Evolutionary conservation across 2,329 filamentous ascomycete genomes (phyloP), one percentile per base, ranked within the genome.

Genomic region (Monosporascus sp.): DNA sequence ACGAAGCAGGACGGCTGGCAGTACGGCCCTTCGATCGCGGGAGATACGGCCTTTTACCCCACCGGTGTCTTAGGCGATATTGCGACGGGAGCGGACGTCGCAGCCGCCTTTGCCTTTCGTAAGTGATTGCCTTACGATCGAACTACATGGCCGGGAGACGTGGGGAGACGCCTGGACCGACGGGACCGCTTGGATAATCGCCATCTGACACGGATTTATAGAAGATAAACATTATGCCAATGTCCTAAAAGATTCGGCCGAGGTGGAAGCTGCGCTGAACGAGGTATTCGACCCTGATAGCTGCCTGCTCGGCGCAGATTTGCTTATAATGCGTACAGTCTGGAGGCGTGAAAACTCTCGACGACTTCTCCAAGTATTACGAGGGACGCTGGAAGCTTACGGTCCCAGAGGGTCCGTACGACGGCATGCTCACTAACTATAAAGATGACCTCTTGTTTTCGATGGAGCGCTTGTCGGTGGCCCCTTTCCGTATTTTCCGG

Each of bases 401-500:
- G 1, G 61, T 72, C 5, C 71, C 74, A 0, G 59, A 57, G 9
- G 72, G 73, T 2, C 58, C 66, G 2, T 59, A 60, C 43, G 60
- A 64, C 31, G 70, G 76, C 14, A 67, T 73, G 9, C 58, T 73
- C 8, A 64, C 69, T 25, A 78, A 79, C 53, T 75, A 72, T 53
- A 77, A 74, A 0, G 66, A 74, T 49, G 75, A 78, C 56, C 59
- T 76, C 2, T 55, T 72, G 27, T 78, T 79, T 57, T 74, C 73
- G 4, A 78, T 78, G 75, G 71, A 76, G 55, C 66, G 75, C 11
- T 60, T 78, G 8, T 74, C 72, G 3, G 60, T 67, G 37, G 73
- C 72, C 50, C 74, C 75, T 0, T 76, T 71, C 49, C 56, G 63
- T 5, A 49, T 76, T 6, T 60, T 61, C 31, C 66, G 73, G 27